Evolutionary conservation across 1,284 basidiomycete genomes (phyloP), one percentile per base, ranked within the genome.

Genomic region (Laetiporus sulphureus): DNA sequence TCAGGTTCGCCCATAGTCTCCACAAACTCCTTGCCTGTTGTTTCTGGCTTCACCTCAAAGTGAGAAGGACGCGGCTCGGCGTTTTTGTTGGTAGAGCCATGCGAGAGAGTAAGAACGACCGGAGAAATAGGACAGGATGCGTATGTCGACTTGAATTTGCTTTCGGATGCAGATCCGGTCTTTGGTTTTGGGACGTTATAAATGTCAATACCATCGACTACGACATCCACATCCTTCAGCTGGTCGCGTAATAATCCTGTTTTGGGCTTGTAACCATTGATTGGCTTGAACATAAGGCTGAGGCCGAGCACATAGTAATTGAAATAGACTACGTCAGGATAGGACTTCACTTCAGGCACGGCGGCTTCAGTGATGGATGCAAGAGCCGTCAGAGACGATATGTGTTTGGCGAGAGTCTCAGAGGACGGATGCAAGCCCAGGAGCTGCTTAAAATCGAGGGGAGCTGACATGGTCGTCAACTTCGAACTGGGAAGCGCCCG

Each of bases 301-400:
- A 94, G 52, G 10, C 91, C 91, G 24, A 91, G 70, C 1, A 71
- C 22, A 57, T 74, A 76, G 66, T 91, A 91, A 62, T 90, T 93
- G 66, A 86, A 75, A 66, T 92, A 96, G 45, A 90, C 77, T 3
- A 75, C 75, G 61, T 94, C 90, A 27, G 83, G 60, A 61, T 90
- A 94, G 0, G 78, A 65, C 59, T 89, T 91, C 60, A 88, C 64
- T 46, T 86, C 75, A 8, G 83, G 78, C n/a, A 54, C 46, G 2
- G 59, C 46, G 48, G 33, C 36, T 37, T 50, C 44, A 41, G 42
- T 36, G 29, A 42, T 41, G 44, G 52, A 41, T 49, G 52, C 45
- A 12, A 47, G 51, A 11, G 56, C 41, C 4, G 64, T 50, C 4
- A 83, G 59, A 2, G 59, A 51, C 4, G 60, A 41, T 31, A 85